Percentiles rank a stretch among this genome's conserved stretches.
These are phyloP conservation scores for Cymbopogon citratus DNA, from an alignment of 176 grass and related monocot species.

Conservation along the genomic window DNA sequence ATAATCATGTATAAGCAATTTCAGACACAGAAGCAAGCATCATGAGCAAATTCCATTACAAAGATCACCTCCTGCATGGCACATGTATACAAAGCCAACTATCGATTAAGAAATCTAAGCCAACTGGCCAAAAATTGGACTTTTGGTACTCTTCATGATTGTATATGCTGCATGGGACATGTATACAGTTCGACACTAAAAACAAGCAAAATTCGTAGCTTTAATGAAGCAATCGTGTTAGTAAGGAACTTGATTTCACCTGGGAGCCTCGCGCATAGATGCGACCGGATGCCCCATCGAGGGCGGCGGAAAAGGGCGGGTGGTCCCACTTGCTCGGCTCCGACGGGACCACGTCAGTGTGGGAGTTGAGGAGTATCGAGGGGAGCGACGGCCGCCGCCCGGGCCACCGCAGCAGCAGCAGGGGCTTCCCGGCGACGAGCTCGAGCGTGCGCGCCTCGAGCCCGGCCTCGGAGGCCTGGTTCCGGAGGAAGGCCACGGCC, in stretches of 20 bases:
- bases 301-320: slow-evolving; percentile 70
- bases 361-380: slow-evolving; percentile 81
- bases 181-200: not conserved
- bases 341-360: slow-evolving; percentile 90
- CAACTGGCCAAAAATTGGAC: not conserved
- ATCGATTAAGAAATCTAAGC: not conserved
- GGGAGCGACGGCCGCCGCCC: slow-evolving; percentile 55
- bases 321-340: slow-evolving; percentile 87
- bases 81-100: not conserved
- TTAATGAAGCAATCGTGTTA: too few relatives aligned
- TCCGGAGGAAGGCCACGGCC: slow-evolving; percentile 52
- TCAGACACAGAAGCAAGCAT: not conserved
- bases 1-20: not conserved
- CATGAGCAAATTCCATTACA: not conserved
- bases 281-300: slow-evolving; percentile 51
- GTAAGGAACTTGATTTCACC: slow-evolving; percentile 21
- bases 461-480: slow-evolving; percentile 40
- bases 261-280: slow-evolving; percentile 90
- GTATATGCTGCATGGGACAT: not conserved
- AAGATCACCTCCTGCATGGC: not conserved
- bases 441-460: slow-evolving; percentile 73
- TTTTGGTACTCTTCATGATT: not conserved
- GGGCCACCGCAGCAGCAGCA: slow-evolving; percentile 76
- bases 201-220: not conserved
- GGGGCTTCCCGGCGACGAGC: slow-evolving; percentile 60